These are phyloP conservation scores for Fusarium nodosum DNA, from an alignment of 2,329 filamentous ascomycete genomes.

Conservation along the genomic window DNA sequence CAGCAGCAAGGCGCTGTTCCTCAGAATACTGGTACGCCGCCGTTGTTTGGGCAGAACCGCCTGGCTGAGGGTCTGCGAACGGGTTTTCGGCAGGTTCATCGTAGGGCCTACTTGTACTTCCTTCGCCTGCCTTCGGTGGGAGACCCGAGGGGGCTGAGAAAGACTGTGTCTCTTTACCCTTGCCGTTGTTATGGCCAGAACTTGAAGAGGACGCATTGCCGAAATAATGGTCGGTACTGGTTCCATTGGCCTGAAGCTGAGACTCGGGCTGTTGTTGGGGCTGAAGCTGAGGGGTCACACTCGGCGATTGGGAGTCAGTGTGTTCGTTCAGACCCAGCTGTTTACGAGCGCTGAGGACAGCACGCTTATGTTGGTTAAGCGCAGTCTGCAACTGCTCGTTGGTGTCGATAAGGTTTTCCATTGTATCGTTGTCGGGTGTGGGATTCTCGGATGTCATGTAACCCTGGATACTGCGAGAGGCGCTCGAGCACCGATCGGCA, in stretches of 20 bases:
- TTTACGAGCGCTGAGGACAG: constrained; percentile 75
- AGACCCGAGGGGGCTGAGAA: constrained; percentile 48
- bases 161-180: constrained; percentile 54
- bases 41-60: constrained; percentile 31
- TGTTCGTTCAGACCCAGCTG: constrained; percentile 59
- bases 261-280: constrained; percentile 30
- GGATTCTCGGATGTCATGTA: constrained; percentile 88
- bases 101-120: constrained; percentile 41
- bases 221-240: constrained; percentile 47
- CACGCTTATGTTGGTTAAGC: constrained; percentile 85
- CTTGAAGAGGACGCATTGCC: constrained; percentile 34
- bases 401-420: constrained; percentile 92
- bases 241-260: constrained; percentile 46
- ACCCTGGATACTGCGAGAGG: constrained; percentile 83
- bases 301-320: constrained; percentile 49
- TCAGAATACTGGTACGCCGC: constrained; percentile 38
- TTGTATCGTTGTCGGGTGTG: constrained; percentile 89
- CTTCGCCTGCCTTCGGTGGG: constrained; percentile 48
- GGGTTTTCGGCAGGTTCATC: constrained; percentile 45
- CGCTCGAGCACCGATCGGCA: constrained; percentile 84
- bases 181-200: constrained; percentile 41
- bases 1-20: constrained; percentile 50
- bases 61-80: constrained; percentile 54
- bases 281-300: constrained; percentile 42
- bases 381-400: constrained; percentile 91